Base-by-base conservation (phyloP, 2,329 filamentous ascomycete species). In the Onygena corvina region DNA sequence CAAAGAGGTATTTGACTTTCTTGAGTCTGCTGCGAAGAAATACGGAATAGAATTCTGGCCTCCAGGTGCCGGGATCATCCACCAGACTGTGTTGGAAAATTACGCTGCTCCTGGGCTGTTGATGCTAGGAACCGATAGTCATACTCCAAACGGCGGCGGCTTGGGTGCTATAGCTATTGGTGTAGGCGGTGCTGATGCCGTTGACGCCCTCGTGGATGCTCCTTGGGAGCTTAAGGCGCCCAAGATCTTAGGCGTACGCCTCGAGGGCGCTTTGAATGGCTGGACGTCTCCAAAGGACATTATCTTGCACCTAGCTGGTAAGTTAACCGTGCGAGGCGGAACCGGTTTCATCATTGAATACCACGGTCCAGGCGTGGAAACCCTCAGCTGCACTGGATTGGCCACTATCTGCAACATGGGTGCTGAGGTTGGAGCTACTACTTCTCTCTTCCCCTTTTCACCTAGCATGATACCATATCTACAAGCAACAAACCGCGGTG, bases 171-270 rank as follows among this genome's bases (percentile, higher is more conserved):
- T 95, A 60, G 92, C 92, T 6, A 96, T 98, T 64, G 92, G 92
- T 66, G 92, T 98, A 29, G 92, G 92, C 62, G 92, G 92, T 61
- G 92, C 92, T 20, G 92, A 98, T 69, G 92, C 92, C 20, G 92
- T 98, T 1, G 92, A 98, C 70, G 92, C 90, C 5, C 78, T 98
- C 34, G 92, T 95, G 2, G 89, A 94, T 62, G 88, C 89, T 6
- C 92, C 92, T 0, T 98, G 92, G 92, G 92, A 98, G 70, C 73
- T 98, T 52, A 95, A 94, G 73, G 92, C 92, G 3, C 92, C 92
- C 12, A 88, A 86, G 67, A 76, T 98, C 46, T 71, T 95, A 9
- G 89, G 89, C 60, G 88, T 96, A 7, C 79, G 82, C 61, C 75
- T 96, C 35, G 83, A 83, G 52, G 92, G 92, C 58, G 72, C 85